These are phyloP conservation scores for Calcarisporium arbuscula DNA, from an alignment of 2,329 filamentous ascomycete genomes.

Conservation along the genomic window DNA sequence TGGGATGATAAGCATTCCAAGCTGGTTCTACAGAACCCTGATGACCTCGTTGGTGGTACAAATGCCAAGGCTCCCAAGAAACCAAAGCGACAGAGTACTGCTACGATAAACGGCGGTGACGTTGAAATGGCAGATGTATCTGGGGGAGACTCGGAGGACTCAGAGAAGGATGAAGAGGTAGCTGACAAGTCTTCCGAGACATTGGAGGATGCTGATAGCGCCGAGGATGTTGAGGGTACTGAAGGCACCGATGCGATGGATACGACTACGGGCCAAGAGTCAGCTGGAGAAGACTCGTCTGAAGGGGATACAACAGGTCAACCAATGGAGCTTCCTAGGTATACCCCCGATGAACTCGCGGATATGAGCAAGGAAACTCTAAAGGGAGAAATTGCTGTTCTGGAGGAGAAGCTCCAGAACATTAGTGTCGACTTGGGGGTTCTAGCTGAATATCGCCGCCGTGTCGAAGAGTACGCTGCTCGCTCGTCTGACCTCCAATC, in stretches of 20 bases:
- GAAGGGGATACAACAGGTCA: constrained; percentile 22
- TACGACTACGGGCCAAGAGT: constrained; percentile 18
- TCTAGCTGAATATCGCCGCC: constrained; percentile 78
- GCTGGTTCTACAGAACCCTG: constrained; percentile 73
- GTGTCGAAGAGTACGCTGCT: constrained; percentile 74
- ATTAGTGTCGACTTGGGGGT: constrained; percentile 85
- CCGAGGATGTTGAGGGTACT: constrained; percentile 12
- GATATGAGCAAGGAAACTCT: constrained; percentile 59
- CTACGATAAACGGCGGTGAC: constrained; percentile 22
- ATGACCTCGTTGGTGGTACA: constrained; percentile 50
- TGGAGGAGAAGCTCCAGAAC: constrained; percentile 71
- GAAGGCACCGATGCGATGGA: constrained; percentile 17
- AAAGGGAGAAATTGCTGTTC: constrained; percentile 54
- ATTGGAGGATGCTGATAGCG: constrained; percentile 11
- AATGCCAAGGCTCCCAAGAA: constrained; percentile 21
- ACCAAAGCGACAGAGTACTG: constrained; percentile 15
- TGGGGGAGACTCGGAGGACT: constrained; percentile 22
- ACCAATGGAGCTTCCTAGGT: constrained; percentile 63
- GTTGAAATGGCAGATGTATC: constrained; percentile 25
- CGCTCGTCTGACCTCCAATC: constrained; percentile 78
- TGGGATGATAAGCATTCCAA: constrained; percentile 90
- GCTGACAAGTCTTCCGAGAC: no score
- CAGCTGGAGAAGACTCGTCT: constrained; percentile 18
- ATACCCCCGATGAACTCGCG: constrained; percentile 64
- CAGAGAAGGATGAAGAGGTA: constrained; percentile 16